Evolutionary conservation across 495 filamentous ascomycete species (phyloP).

Genomic region (Xylaria scruposa): DNA sequence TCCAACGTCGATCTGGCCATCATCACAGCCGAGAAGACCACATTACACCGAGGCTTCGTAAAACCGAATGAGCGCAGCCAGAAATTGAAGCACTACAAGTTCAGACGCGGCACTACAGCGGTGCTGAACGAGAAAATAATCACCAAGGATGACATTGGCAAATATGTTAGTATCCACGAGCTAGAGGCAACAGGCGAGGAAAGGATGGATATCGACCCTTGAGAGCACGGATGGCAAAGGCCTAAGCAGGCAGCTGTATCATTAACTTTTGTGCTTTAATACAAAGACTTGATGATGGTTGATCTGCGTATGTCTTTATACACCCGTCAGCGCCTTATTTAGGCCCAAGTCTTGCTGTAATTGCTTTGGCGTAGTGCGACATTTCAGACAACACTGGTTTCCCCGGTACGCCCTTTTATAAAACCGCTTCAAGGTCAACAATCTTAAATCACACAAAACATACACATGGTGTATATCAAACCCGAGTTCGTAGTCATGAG

Average conservation of each 20-base stretch:
- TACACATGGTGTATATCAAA: background rate
- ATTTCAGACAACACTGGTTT: background rate
- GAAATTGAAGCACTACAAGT: conserved; percentile 93
- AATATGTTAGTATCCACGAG: conserved; percentile 93
- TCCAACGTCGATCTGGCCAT: conserved; percentile 97
- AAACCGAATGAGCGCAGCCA: conserved; percentile 88
- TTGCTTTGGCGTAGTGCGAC: background rate
- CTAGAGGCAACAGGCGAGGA: conserved; percentile 73
- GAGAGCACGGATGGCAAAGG: conserved; percentile 36
- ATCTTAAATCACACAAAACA: background rate
- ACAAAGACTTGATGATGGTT: conserved; percentile 21
- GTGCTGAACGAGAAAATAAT: conserved; percentile 93
- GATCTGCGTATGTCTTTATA: background rate
- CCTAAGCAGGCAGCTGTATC: conserved; percentile 19
- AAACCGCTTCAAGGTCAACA: background rate
- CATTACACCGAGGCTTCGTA: conserved; percentile 87
- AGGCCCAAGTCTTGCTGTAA: background rate
- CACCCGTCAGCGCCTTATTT: background rate
- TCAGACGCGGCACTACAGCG: conserved; percentile 87
- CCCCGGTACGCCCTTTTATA: background rate
- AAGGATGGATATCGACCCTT: conserved; percentile 94
- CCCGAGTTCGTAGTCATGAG: background rate
- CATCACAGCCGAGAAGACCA: conserved; percentile 92
- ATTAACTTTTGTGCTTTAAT: conserved; percentile 22
- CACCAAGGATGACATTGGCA: conserved; percentile 88